These are phyloP conservation scores for Geotrichum ghanense DNA, from an alignment of 805 yeast species.

Conservation along the genomic window DNA sequence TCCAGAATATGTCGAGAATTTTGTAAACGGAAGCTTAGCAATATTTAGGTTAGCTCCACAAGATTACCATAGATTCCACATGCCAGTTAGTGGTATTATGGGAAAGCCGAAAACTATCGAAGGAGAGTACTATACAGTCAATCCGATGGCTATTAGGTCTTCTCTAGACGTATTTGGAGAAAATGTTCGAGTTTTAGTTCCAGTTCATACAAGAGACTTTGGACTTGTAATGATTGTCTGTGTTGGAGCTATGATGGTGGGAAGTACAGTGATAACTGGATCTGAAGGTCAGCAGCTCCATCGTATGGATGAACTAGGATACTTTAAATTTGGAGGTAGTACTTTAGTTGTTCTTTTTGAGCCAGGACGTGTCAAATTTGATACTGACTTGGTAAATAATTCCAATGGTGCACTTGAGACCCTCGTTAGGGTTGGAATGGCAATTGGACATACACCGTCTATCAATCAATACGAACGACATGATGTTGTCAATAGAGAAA, in stretches of 20 bases:
- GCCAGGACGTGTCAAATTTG: constrained; percentile 36
- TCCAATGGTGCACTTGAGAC: constrained; percentile 69
- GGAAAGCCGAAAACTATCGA: constrained; percentile 57
- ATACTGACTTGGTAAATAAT: constrained; percentile 60
- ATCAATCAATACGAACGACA: constrained; percentile 39
- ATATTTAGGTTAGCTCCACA: constrained; percentile 92
- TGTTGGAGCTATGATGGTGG: constrained; percentile 99
- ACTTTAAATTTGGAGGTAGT: constrained; percentile 93
- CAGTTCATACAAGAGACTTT: constrained; percentile 64
- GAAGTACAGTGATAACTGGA: constrained; percentile 68
- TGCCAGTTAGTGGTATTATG: constrained; percentile 68
- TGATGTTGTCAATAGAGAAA: constrained; percentile 16
- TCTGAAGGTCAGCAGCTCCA: constrained; percentile 43
- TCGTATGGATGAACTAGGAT: constrained; percentile 81
- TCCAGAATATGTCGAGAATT: constrained; percentile 26
- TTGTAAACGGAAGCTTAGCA: constrained; percentile 49
- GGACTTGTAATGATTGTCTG: constrained; percentile 70
- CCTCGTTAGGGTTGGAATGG: constrained; percentile 79
- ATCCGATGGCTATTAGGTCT: constrained; percentile 93
- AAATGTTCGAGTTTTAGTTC: constrained; percentile 67
- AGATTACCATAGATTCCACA: constrained; percentile 90
- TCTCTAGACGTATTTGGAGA: constrained; percentile 87
- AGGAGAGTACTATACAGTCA: constrained; percentile 92
- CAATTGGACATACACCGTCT: constrained; percentile 64
- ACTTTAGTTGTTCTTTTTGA: constrained; percentile 65